These are phyloP conservation scores for Sequoiadendron giganteum DNA, from an alignment of 75 land plant species.

Conservation along the genomic window DNA sequence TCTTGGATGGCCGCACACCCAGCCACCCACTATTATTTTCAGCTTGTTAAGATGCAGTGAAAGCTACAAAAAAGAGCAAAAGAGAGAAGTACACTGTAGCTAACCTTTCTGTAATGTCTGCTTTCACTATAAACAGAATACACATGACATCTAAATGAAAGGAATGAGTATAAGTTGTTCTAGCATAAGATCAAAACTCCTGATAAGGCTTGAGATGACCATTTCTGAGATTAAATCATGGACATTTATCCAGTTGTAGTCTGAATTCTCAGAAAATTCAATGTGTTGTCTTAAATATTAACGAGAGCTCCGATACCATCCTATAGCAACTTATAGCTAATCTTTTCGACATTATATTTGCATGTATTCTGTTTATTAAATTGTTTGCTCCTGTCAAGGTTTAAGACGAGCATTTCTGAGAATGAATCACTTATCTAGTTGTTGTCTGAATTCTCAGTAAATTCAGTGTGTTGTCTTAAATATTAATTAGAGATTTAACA, in stretches of 20 bases:
- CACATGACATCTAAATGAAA: background rate
- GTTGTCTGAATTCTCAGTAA: background rate
- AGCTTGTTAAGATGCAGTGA: background rate
- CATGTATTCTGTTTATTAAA: background rate
- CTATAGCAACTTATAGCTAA: background rate
- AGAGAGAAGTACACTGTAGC: background rate
- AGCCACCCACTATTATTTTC: too few relatives aligned
- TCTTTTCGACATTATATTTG: background rate
- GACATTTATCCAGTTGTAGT: background rate
- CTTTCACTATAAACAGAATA: background rate
- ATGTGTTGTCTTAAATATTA: background rate
- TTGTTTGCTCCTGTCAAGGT: background rate
- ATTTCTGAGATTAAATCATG: background rate
- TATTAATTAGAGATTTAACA: background rate
- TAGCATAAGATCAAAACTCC: background rate
- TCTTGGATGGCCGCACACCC: too few relatives aligned
- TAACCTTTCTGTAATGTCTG: background rate
- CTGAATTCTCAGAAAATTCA: background rate
- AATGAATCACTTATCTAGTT: background rate
- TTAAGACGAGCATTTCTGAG: background rate
- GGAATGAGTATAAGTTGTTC: background rate
- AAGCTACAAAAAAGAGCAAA: background rate
- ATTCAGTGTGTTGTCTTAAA: background rate
- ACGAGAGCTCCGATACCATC: background rate
- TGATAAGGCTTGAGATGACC: background rate